Evolutionary conservation across 2,329 filamentous ascomycete species (phyloP), one percentile per base, ranked within the genome.

Genomic region (Gaeumannomyces sp.): DNA sequence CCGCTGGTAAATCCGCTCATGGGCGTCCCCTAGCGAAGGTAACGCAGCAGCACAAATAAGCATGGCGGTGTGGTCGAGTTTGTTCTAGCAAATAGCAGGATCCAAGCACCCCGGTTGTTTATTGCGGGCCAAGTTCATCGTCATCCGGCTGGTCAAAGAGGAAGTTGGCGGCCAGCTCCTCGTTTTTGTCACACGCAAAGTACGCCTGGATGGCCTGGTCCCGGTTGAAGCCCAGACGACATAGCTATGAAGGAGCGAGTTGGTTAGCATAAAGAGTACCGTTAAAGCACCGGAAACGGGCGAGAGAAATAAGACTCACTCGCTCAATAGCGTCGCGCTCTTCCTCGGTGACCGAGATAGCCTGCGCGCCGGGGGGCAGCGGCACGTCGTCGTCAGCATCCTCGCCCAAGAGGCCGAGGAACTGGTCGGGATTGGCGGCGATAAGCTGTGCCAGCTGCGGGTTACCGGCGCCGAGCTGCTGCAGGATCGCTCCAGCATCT

Each of bases 181-280:
- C 95, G 77, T 99, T 98, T 85, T 98, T 99, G 79, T 99, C 95
- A 77, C 95, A 99, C 45, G 95, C 95, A 75, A 99, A 99, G 80
- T 98, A 99, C 31, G 95, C 95, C 79, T 99, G 94, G 70, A 98
- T 97, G 63, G 95, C 95, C 71, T 93, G 87, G 71, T 98, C 93
- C 66, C 93, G 89, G 72, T 94, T 88, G 76, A 99, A 99, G 50
- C 95, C 95, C 59, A 99, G 88, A 68, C 91, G 90, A 79, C 92
- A 97, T 73, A 99, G 83, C 91, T 96, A 69, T 63, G 11, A 69
- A 63, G 45, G 3, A 7, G 60, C 8, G 8, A 27, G 1, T 5
- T 28, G 10, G 25, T 61, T 61, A 61, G 60, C n/a, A 50, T 1
- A 28, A 7, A n/a, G 3, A 38, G 35, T 6, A 38, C 14, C 4